Percentiles rank a stretch among this genome's conserved stretches.
phyloP scores from a whole-genome alignment of 208 protist species.

The Crithidia expoeki region DNA sequence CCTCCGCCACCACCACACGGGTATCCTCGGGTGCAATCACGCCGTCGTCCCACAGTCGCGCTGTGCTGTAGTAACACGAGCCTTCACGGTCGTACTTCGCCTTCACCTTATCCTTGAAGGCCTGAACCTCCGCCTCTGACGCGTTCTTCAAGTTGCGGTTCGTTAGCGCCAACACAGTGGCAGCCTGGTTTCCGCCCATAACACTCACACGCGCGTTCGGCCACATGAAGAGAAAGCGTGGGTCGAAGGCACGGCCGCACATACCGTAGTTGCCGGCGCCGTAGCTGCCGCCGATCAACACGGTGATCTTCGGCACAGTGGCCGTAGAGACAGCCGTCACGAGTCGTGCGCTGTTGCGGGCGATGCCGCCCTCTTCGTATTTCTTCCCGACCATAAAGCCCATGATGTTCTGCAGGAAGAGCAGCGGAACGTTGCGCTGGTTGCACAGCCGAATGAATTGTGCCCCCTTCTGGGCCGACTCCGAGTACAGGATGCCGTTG shows the following conservation, averaged over 20 bases:
- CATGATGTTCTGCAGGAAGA: slow-evolving; percentile 98
- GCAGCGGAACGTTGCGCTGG: slow-evolving; percentile 93
- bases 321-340: slow-evolving; percentile 94
- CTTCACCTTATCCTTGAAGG: slow-evolving; percentile 78
- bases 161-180: slow-evolving; percentile 87
- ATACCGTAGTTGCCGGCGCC: slow-evolving; percentile 98
- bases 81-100: slow-evolving; percentile 94
- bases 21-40: slow-evolving; percentile 93
- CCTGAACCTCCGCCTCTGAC: slow-evolving; percentile 58
- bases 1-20: slow-evolving; percentile 85
- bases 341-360: slow-evolving; percentile 97
- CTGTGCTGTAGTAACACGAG: slow-evolving; percentile 92
- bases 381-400: slow-evolving; percentile 91
- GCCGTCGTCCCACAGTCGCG: slow-evolving; percentile 97
- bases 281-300: slow-evolving; percentile 96
- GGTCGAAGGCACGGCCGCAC: slow-evolving; percentile 93
- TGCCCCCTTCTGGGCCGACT: slow-evolving; percentile 90
- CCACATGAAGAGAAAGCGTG: slow-evolving; percentile 97
- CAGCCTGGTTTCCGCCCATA: slow-evolving; percentile 97
- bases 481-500: slow-evolving; percentile 96
- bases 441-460: slow-evolving; percentile 97
- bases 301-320: slow-evolving; percentile 95
- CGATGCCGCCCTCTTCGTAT: slow-evolving; percentile 95
- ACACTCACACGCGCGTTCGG: slow-evolving; percentile 96
- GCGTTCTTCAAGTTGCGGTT: slow-evolving; percentile 52